A percentile compares a stretch with the other conserved stretches of the same genome.
Evolutionary conservation across 1,284 basidiomycete genomes (phyloP).

Genomic region (Cystobasidium pallidum): DNA sequence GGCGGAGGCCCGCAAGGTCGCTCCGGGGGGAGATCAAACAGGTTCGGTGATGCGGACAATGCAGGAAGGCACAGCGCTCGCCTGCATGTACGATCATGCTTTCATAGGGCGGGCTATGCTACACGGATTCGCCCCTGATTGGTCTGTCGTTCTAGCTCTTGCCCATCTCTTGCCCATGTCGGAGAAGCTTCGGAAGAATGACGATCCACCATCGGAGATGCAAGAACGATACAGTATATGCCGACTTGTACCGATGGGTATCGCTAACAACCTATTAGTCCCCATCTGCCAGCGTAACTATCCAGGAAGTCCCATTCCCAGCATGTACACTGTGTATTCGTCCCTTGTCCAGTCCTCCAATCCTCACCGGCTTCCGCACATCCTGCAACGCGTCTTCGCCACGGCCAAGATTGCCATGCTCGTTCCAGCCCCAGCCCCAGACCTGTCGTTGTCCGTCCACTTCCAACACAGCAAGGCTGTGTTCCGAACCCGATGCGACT

Average conservation of each 20-base stretch:
- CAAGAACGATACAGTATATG: too few relatives aligned
- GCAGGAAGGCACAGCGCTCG: background rate
- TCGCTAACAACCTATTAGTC: too few relatives aligned
- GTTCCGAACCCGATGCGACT: conserved; percentile 77
- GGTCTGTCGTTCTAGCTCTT: background rate
- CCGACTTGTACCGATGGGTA: too few relatives aligned
- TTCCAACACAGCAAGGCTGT: conserved; percentile 63
- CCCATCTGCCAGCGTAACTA: background rate
- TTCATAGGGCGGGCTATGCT: background rate
- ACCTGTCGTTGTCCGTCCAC: conserved; percentile 56
- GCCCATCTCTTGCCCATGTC: background rate
- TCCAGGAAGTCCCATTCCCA: conserved; percentile 38
- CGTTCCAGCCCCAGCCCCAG: conserved; percentile 92
- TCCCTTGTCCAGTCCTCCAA: conserved; percentile 18
- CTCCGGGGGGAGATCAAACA: background rate
- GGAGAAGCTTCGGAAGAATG: background rate
- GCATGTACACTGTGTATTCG: conserved; percentile 28
- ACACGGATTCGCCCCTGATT: background rate
- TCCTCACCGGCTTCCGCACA: conserved; percentile 44
- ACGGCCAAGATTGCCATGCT: conserved; percentile 84
- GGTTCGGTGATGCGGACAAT: background rate
- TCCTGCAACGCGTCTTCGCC: conserved; percentile 55
- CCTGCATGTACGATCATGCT: background rate
- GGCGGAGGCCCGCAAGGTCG: background rate
- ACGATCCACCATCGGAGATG: background rate